Base-by-base conservation (phyloP, 2,329 filamentous ascomycete genomes). In the Magnaporthiopsis poae region DNA sequence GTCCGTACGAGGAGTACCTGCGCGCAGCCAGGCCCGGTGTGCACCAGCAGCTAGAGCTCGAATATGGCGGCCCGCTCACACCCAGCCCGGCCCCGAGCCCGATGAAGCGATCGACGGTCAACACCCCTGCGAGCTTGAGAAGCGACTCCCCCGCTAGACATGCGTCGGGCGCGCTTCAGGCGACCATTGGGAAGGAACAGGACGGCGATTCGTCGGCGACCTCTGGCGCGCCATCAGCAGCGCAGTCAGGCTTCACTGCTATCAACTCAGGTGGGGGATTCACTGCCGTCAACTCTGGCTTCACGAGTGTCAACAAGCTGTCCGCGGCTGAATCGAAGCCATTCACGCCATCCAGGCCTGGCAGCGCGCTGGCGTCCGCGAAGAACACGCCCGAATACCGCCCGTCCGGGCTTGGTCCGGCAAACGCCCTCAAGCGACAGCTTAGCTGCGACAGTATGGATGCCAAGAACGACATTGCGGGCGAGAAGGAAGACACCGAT, bases 1-100 rank as follows among this genome's bases (percentile, higher is more conserved):
- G 92, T 74, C 95, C 95, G 0, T 99, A 98, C 72, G 95, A 99
- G 77, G 92, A 98, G 69, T 99, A 96, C 75, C 80, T 99, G 61
- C 86, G 90, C 65, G 81, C 94, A 18, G 94, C 92, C 65, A 98
- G 97, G 75, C 95, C 95, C 3, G 91, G 92, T 36, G 93, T 98
- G n/a, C 94, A 97, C 72, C 93, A 97, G 73, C 92, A 97, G 77
- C 81, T 98, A 12, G 94, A 98, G 75, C 86, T 90, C 69, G 93
- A 98, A 76, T 92, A 97, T 73, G 94, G 94, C 68, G 95, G 94
- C 0, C 92, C 94, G 21, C 86, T 95, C 68, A 97, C 93, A 0
- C 92, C 94, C 3, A 87, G 84, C 69, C 85, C 85, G 7, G 84
- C 80, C 78, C 89, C 74, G 77, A 91, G 78, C 46, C 92, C 94